Percentiles rank a stretch among this genome's conserved stretches.
Evolutionary conservation across 345 rosid genomes (phyloP).

Genomic region (Eucalyptus guilfoylei): DNA sequence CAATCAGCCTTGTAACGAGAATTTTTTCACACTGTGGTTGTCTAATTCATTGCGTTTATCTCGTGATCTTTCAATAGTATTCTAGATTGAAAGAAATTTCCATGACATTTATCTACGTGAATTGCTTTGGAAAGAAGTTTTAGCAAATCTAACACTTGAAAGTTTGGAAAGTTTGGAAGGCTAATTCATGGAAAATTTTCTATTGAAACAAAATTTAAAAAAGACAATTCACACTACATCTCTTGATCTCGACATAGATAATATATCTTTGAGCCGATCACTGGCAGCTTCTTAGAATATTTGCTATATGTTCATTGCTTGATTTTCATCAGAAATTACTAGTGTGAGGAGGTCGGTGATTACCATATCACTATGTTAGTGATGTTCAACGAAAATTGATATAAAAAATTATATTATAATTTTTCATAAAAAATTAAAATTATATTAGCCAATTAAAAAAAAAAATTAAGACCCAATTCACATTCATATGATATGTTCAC

Average conservation of each 20-base stretch:
- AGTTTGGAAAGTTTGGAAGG: too few species aligned
- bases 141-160: fast-evolving
- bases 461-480: too few species aligned
- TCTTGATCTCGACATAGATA: not conserved
- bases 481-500: fast-evolving
- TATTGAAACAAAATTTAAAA: not conserved
- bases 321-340: fast-evolving
- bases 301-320: not conserved
- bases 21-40: not conserved
- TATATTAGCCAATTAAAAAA: too few species aligned
- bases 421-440: too few species aligned
- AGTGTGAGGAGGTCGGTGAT: not conserved
- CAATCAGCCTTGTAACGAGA: not conserved
- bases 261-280: not conserved
- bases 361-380: fast-evolving
- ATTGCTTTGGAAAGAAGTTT: not conserved
- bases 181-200: fast-evolving
- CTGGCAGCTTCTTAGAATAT: not conserved
- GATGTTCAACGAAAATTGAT: not conserved
- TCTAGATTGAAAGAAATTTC: not conserved
- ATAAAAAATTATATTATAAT: not conserved
- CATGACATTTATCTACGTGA: not conserved
- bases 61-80: not conserved
- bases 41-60: not conserved
- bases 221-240: fast-evolving